Evolutionary conservation across 75 land plant genomes (phyloP).

Genomic region (Sequoia sempervirens): DNA sequence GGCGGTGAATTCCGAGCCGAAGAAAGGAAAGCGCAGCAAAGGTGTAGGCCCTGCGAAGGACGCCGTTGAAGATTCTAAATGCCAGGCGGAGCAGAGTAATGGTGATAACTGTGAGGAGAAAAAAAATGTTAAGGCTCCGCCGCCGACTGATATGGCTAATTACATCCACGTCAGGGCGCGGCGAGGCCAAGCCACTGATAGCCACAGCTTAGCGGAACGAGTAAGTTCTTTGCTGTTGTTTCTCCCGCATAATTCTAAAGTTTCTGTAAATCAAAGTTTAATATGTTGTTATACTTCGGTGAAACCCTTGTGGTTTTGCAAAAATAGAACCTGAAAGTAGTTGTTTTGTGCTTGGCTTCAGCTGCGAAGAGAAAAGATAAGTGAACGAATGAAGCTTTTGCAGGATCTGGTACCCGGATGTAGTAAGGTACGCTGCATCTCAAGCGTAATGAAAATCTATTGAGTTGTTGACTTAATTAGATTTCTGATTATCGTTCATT

Average conservation of each 20-base stretch:
- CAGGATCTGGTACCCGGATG: slow-evolving; percentile 85
- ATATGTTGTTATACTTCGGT: not conserved
- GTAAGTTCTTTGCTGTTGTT: not conserved
- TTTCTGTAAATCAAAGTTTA: not conserved
- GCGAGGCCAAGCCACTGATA: slow-evolving; percentile 29
- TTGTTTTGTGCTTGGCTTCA: slow-evolving; percentile 6
- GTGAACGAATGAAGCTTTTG: slow-evolving; percentile 72
- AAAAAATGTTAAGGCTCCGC: not conserved
- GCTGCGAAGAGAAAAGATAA: slow-evolving; percentile 79
- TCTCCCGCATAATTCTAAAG: not conserved
- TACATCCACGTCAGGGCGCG: slow-evolving; percentile 21
- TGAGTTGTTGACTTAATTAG: not conserved
- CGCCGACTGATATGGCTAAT: slow-evolving; percentile 33
- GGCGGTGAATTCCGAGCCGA: not conserved
- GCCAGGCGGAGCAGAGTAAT: not conserved
- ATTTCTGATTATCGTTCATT: not conserved
- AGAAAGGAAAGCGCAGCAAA: not conserved
- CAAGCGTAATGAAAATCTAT: not conserved
- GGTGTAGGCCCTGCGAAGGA: not conserved
- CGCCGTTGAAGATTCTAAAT: not conserved
- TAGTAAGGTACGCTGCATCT: not conserved
- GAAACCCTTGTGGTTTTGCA: not conserved
- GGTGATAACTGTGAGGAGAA: not conserved
- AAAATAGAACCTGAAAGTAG: not conserved
- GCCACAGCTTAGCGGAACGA: slow-evolving; percentile 28